Evolutionary conservation across 2,329 filamentous ascomycete species (phyloP).

Genomic region (Spiromastix sp.): DNA sequence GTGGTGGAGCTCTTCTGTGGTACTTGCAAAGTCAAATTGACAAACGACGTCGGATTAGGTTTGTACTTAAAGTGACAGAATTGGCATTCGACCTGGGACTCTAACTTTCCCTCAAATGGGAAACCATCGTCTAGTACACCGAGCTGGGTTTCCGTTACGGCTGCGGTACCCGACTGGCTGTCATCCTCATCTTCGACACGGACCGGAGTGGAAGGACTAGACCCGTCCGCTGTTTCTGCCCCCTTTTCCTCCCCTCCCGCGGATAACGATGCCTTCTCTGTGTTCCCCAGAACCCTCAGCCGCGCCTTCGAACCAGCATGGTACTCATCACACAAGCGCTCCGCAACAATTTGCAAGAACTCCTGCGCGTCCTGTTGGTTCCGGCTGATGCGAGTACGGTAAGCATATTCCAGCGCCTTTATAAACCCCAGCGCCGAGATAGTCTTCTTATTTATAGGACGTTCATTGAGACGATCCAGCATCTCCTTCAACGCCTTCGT

Average conservation of each 20-base stretch:
- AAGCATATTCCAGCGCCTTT: constrained; percentile 70
- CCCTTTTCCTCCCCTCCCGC: constrained; percentile 12
- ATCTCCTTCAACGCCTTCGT: constrained; percentile 86
- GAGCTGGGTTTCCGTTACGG: constrained; percentile 25
- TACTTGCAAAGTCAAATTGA: constrained; percentile 84
- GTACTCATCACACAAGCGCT: constrained; percentile 89
- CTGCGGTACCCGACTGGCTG: constrained; percentile 12
- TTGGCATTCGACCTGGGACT: constrained; percentile 91
- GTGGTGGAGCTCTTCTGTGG: constrained; percentile 73
- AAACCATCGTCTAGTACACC: constrained; percentile 51
- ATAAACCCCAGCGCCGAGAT: constrained; percentile 84
- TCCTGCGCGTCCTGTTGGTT: constrained; percentile 98
- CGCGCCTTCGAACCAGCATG: constrained; percentile 71
- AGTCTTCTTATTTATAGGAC: constrained; percentile 86
- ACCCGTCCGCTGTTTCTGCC: constrained; percentile 20
- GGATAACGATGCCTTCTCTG: not conserved
- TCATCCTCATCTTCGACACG: constrained; percentile 18
- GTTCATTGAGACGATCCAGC: constrained; percentile 82
- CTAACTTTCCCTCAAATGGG: constrained; percentile 80
- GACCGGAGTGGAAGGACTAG: constrained; percentile 26
- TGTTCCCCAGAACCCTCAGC: constrained; percentile 20
- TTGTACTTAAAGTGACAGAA: constrained; percentile 84
- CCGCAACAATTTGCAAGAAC: constrained; percentile 86
- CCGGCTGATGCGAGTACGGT: constrained; percentile 79
- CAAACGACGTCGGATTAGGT: constrained; percentile 73